Base-by-base conservation (phyloP, 805 yeast species). In the Zygoascus bituminiphila region DNA sequence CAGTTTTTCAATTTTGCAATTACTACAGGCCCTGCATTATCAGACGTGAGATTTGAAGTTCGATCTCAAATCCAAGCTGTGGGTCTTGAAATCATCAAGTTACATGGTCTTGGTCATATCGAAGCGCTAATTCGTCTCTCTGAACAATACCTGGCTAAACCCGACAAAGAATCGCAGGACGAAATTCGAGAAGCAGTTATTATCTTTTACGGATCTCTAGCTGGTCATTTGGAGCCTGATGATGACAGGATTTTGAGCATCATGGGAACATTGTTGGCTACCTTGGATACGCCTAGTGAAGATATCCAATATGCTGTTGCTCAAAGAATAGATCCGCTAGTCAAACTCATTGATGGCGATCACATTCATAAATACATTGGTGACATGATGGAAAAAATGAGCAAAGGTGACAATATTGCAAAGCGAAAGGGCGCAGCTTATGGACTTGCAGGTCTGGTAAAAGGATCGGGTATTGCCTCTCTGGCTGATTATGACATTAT, bases 371-470 rank as follows among this genome's bases (percentile, higher is more conserved):
- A 66, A 0, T 78, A 83, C 55, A 67, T 86, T 49, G 84, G 81
- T 33, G 56, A 59, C 2, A 68, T 88, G 44, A 75, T 85, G 59
- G 76, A 70, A 5, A 79, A 76, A 54, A 68, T 89, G 22, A 79
- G 85, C 60, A 62, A 66, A 7, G 79, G 79, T 2, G 68, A 69
- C 26, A 64, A 67, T 40, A 64, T 73, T 4, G 66, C 68, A 4
- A 70, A 73, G n/a, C 76, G 96, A 62, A 77, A 91, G 55, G 99
- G 98, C 60, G 91, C 96, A 1, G 98, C 98, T 1, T 88, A 86
- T 68, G 98, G 98, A 64, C 76, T 93, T 57, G 85, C 98, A 20
- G 99, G 99, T 54, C 67, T 93, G 41, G 91, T 85, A 2, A 83
- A 86, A 60, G 98, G 99, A 50, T 76, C 79, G 20, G 98, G 98